Base-by-base conservation (phyloP, 331 rosid species). In the Cydonia oblonga region DNA sequence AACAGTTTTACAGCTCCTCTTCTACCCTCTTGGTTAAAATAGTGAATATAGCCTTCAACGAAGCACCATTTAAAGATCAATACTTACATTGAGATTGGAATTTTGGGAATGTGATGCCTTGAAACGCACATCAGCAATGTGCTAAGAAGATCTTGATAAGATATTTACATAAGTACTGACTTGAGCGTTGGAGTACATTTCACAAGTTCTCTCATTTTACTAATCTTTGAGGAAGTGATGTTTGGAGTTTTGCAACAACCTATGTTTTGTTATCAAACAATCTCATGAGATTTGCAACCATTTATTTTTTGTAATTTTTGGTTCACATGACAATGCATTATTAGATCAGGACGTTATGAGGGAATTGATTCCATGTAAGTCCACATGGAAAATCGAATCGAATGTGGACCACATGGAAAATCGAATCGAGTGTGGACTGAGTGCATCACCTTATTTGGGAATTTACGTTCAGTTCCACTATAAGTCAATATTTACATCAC, bases 341-440 rank as follows among this genome's bases (percentile, higher is more conserved):
- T 49, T 6, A 0, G 4, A 49, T 1, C 4, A 18, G 4, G 2
- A 49, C n/a, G 2, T 49, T 6, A 18, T 6, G 9, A 1, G 0
- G 2, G 4, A 49, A 49, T 0, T 0, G 2, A 16, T 49, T 7
- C 9, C 4, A 49, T 49, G 9, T 3, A 18, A 49, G 0, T 49
- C 9, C n/a, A 16, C 1, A 7, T 16, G 0, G 0, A 49, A 49
- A 49, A 49, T 49, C 1, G 1, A 18, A 49, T 49, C 2, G 4
- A 3, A 4, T 49, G 54, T 49, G 53, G n/a, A 49, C 4, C n/a
- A n/a, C 54, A 49, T 49, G 20, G 0, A 49, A 49, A 49, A 49
- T 49, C 1, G 1, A 18, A 49, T 49, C 2, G 4, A 3, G 9
- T 49, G 54, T 49, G 53, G n/a, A 49, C 4, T 6, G 20, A 49